Percentiles rank a stretch among this genome's conserved stretches.
These are phyloP conservation scores for Grosmannia clavigera DNA, from an alignment of 2,329 filamentous ascomycete genomes.

Conservation along the genomic window DNA sequence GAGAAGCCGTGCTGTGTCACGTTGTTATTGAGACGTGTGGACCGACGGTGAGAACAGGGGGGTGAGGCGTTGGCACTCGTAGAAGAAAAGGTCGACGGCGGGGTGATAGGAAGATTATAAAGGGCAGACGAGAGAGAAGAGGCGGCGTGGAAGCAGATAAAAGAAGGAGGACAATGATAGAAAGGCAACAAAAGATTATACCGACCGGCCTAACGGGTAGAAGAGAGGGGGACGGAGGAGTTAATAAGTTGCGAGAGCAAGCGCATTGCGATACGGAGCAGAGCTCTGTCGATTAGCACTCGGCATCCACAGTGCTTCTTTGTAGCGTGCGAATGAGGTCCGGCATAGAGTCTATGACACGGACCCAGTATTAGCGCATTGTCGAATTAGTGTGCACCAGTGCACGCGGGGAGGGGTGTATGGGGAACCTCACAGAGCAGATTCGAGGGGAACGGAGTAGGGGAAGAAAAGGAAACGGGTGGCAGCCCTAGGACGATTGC, in stretches of 20 bases:
- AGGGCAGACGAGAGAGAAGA: background rate
- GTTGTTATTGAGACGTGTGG: background rate
- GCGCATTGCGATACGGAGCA: background rate
- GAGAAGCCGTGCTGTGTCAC: background rate
- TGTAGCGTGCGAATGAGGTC: background rate
- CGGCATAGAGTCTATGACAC: background rate
- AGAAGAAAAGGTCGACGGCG: background rate
- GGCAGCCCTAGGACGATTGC: conserved; percentile 1
- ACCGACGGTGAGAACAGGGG: background rate
- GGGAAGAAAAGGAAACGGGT: conserved; percentile 9
- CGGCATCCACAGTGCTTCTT: background rate
- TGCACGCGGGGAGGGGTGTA: background rate
- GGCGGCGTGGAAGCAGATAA: background rate
- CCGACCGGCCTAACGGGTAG: background rate
- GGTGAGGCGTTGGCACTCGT: background rate
- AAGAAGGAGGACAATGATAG: background rate
- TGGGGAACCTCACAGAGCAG: background rate
- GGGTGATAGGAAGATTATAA: background rate
- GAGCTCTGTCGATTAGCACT: conserved; percentile 1
- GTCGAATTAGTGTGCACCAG: background rate
- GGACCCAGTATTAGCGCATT: background rate
- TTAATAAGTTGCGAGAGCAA: conserved; percentile 6
- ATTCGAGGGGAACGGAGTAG: conserved; percentile 7
- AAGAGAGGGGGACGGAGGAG: conserved; percentile 5
- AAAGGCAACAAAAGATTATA: background rate